Evolutionary conservation across 2,329 filamentous ascomycete species (phyloP).

Genomic region (Lasiodiplodia sp.): DNA sequence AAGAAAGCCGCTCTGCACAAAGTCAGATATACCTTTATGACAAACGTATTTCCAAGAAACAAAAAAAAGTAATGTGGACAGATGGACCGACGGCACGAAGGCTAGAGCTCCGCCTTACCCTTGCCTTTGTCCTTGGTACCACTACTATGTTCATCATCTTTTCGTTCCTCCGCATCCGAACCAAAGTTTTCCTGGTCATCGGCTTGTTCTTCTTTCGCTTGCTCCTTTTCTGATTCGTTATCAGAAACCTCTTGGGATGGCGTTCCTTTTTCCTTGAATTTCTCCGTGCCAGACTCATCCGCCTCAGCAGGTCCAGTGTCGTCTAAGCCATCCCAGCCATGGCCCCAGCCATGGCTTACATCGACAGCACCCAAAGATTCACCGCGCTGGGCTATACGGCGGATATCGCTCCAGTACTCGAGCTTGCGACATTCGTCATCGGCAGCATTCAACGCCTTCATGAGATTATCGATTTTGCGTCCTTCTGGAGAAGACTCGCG

Average conservation of each 20-base stretch:
- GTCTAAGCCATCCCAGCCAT: conserved; percentile 20
- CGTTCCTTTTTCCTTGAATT: conserved; percentile 15
- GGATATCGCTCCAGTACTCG: conserved; percentile 84
- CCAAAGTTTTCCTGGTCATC: background rate
- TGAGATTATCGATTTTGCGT: conserved; percentile 71
- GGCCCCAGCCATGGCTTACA: conserved; percentile 14
- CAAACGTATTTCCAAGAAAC: background rate
- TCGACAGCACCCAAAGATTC: conserved; percentile 20
- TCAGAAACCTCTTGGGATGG: background rate
- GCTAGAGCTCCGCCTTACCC: conserved; percentile 29
- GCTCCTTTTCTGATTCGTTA: background rate
- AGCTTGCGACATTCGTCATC: conserved; percentile 81
- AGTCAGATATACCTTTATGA: conserved; percentile 13
- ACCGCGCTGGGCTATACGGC: conserved; percentile 44
- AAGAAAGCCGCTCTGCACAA: conserved; percentile 1
- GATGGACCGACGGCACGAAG: background rate
- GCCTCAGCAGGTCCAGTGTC: conserved; percentile 7
- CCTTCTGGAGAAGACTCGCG: conserved; percentile 55
- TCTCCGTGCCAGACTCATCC: conserved; percentile 7
- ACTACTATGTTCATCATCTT: background rate
- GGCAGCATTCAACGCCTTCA: conserved; percentile 75
- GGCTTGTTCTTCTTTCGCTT: background rate
- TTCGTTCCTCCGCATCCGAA: background rate
- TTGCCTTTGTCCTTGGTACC: conserved; percentile 22
- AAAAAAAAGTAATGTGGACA: background rate